Evolutionary conservation across 345 rosid genomes (phyloP).

Genomic region (Leavenworthia alabamica): DNA sequence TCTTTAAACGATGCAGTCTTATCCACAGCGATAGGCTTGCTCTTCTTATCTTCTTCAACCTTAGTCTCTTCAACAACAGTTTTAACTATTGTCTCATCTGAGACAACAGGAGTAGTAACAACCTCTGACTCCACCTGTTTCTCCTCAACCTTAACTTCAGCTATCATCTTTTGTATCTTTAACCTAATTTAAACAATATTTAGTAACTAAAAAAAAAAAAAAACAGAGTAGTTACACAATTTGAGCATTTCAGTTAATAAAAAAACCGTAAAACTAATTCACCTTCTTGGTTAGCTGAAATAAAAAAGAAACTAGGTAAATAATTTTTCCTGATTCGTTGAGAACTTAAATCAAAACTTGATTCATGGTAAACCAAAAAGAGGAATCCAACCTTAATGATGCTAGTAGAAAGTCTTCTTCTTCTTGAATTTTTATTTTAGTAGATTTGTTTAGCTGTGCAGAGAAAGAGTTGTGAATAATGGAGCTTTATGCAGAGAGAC

Average conservation of each 20-base stretch:
- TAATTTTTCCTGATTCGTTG: background rate
- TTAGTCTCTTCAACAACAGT: constrained; percentile 20
- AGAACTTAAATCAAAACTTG: constrained; percentile 5
- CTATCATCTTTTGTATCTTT: constrained; percentile 49
- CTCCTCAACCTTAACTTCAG: constrained; percentile 57
- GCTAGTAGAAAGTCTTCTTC: background rate
- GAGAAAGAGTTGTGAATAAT: background rate
- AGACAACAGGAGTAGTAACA: constrained; percentile 26
- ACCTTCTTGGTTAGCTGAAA: background rate
- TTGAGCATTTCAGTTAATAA: background rate
- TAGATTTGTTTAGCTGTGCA: too few species aligned
- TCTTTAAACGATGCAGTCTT: constrained; percentile 71
- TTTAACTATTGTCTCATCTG: constrained; percentile 22
- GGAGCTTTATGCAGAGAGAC: constrained; percentile 21
- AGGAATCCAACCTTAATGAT: constrained; percentile 13
- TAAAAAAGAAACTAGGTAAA: background rate
- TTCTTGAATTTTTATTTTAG: background rate
- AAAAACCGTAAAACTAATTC: background rate
- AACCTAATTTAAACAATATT: background rate
- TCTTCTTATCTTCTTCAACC: too few species aligned
- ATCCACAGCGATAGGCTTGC: constrained; percentile 40
- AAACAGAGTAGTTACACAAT: constrained; percentile 8
- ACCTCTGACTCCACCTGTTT: constrained; percentile 41
- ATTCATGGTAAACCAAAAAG: background rate
- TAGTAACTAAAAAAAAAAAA: background rate